These are phyloP conservation scores for Ustilago bromivora DNA, from an alignment of 1,284 basidiomycete species.

Conservation along the genomic window DNA sequence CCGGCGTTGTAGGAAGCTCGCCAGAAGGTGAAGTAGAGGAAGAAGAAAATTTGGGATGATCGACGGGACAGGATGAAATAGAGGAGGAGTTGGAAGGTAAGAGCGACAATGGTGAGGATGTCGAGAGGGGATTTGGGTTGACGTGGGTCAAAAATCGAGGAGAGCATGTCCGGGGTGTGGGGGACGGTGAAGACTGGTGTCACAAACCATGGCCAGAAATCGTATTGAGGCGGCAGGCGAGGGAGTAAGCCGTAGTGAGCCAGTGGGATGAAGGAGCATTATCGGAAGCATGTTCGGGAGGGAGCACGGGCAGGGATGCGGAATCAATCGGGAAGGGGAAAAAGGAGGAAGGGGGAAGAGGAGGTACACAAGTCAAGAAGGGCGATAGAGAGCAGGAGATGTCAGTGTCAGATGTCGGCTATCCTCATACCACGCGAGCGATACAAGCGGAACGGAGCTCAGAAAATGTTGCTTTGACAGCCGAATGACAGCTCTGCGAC, in stretches of 20 bases:
- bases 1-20: slow-evolving; percentile 90
- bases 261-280: not conserved
- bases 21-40: slow-evolving; percentile 92
- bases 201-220: not conserved
- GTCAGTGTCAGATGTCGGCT: slow-evolving; percentile 21
- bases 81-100: slow-evolving; percentile 82
- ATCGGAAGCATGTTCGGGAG: slow-evolving; percentile 9
- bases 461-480: not conserved
- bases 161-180: slow-evolving; percentile 93
- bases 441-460: slow-evolving; percentile 8
- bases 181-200: slow-evolving; percentile 86
- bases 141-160: slow-evolving; percentile 86
- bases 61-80: slow-evolving; percentile 76
- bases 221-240: not conserved
- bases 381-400: slow-evolving; percentile 7
- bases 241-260: not conserved
- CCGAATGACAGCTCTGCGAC: not conserved
- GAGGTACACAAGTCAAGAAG: slow-evolving; percentile 8
- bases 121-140: slow-evolving; percentile 93
- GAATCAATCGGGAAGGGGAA: slow-evolving; percentile 13
- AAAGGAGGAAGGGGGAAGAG: not conserved
- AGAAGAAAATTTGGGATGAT: slow-evolving; percentile 75
- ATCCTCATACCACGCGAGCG: not conserved
- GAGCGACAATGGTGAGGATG: slow-evolving; percentile 82
- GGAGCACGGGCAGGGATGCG: not conserved